Conservation (phyloP, 176 grass and related monocot species). For the Triticum dicoccoides region DNA sequence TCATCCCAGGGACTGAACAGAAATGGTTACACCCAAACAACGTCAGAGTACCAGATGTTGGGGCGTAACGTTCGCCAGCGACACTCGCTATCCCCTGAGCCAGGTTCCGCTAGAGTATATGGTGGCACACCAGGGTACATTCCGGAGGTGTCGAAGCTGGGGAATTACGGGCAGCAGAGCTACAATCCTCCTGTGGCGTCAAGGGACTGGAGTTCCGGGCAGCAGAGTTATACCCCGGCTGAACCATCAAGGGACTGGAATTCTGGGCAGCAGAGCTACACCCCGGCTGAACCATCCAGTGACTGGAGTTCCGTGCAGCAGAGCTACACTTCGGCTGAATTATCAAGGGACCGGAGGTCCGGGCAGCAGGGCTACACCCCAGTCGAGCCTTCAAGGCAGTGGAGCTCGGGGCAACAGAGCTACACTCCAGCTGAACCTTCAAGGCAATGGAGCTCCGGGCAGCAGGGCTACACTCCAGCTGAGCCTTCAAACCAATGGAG, state of each 20-base stretch:
- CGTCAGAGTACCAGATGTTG: background rate
- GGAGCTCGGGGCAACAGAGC: constrained; percentile 8
- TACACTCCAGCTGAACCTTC: background rate
- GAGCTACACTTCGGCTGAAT: background rate
- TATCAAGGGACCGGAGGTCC: constrained; percentile 20
- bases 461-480: background rate
- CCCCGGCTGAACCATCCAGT: background rate
- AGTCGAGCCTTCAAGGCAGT: background rate
- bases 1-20: constrained; percentile 21
- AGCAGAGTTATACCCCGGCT: constrained; percentile 7
- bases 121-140: constrained; percentile 4
- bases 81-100: constrained; percentile 39
- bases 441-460: background rate
- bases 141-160: constrained; percentile 3
- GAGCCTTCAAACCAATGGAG: background rate
- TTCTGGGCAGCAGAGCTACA: constrained; percentile 27
- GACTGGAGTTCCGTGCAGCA: constrained; percentile 1
- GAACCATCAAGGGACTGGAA: constrained; percentile 33
- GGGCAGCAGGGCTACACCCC: background rate
- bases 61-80: background rate
- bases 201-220: constrained; percentile 20
- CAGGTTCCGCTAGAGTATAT: constrained; percentile 26
- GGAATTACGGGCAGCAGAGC: constrained; percentile 7
- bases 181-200: constrained; percentile 18
- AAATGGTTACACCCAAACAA: constrained; percentile 17